A percentile compares a stretch with the other conserved stretches of the same genome.
Evolutionary conservation across 768 basidiomycete genomes (phyloP).

Genomic region (Hericium erinaceus): DNA sequence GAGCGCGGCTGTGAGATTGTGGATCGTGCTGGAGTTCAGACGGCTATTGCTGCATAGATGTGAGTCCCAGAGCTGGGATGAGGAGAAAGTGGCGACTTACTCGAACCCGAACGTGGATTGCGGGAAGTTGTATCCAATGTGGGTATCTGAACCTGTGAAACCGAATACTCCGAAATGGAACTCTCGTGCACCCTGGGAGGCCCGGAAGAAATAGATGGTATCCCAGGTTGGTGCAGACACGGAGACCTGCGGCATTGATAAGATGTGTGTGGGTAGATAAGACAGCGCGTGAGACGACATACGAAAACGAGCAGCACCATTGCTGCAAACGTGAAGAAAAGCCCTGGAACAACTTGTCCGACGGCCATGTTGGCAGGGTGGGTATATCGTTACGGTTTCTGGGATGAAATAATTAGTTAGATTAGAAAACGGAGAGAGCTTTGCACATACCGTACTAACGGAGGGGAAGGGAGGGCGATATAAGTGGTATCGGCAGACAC

Average conservation of each 20-base stretch:
- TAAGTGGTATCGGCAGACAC: no score
- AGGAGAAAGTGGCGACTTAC: conserved; percentile 25
- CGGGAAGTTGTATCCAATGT: conserved; percentile 52
- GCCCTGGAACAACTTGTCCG: conserved; percentile 55
- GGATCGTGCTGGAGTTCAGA: conserved; percentile 44
- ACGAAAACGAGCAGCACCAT: conserved; percentile 64
- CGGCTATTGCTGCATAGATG: conserved; percentile 26
- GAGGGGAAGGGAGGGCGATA: no score
- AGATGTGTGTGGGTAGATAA: neutral
- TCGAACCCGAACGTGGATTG: conserved; percentile 23
- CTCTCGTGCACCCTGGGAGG: conserved; percentile 26
- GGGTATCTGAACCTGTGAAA: conserved; percentile 44
- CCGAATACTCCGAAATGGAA: conserved; percentile 73
- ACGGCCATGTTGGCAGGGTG: conserved; percentile 32
- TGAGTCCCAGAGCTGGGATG: neutral
- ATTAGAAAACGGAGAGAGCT: no score
- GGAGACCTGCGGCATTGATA: conserved; percentile 38
- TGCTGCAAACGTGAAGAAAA: conserved; percentile 65
- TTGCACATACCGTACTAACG: no score
- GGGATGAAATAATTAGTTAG: no score
- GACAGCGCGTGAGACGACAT: conserved; percentile 18
- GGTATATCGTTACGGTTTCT: no score
- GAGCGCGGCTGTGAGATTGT: conserved; percentile 63
- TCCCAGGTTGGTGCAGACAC: conserved; percentile 73
- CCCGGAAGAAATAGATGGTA: conserved; percentile 56